Evolutionary conservation across 2,329 filamentous ascomycete species (phyloP).

Genomic region (Colletotrichum tanaceti): DNA sequence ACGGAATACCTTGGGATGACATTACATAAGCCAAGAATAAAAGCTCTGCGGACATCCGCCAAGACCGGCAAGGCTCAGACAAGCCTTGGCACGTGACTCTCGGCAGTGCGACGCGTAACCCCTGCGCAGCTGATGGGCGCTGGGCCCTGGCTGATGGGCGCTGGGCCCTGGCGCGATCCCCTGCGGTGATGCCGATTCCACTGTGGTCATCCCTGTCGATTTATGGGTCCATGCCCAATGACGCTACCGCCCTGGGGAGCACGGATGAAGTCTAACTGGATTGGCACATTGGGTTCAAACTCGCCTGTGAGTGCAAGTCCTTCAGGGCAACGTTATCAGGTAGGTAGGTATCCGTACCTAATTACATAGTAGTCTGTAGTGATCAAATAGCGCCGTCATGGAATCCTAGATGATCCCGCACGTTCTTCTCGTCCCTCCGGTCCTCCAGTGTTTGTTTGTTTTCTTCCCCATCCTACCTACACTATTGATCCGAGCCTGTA

Average conservation of each 20-base stretch:
- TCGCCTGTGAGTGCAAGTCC: background rate
- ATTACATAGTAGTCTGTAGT: too few species aligned
- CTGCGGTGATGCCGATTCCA: slow-evolving; percentile 23
- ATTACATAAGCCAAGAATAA: slow-evolving; percentile 24
- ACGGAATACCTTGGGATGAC: background rate
- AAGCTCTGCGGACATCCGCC: background rate
- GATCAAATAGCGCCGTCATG: slow-evolving; percentile 18
- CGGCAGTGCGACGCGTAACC: slow-evolving; percentile 35
- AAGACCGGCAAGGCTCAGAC: slow-evolving; percentile 2
- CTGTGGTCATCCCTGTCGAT: background rate
- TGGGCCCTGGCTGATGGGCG: slow-evolving; percentile 9
- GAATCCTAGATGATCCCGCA: background rate
- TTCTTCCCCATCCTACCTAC: background rate
- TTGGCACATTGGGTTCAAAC: slow-evolving; percentile 18
- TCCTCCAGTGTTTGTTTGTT: background rate
- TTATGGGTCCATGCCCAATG: slow-evolving; percentile 18
- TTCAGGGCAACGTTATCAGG: too few species aligned
- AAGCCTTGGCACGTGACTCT: slow-evolving; percentile 38
- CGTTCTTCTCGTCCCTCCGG: background rate
- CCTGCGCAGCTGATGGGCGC: slow-evolving; percentile 14
- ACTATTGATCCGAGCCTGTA: background rate
- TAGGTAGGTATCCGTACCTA: too few species aligned
- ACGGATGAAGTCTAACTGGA: slow-evolving; percentile 13
- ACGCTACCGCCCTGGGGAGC: slow-evolving; percentile 13
- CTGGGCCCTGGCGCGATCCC: background rate